These are phyloP conservation scores for Metarhizium anisopliae DNA, from an alignment of 2,329 filamentous ascomycete species.

Conservation along the genomic window DNA sequence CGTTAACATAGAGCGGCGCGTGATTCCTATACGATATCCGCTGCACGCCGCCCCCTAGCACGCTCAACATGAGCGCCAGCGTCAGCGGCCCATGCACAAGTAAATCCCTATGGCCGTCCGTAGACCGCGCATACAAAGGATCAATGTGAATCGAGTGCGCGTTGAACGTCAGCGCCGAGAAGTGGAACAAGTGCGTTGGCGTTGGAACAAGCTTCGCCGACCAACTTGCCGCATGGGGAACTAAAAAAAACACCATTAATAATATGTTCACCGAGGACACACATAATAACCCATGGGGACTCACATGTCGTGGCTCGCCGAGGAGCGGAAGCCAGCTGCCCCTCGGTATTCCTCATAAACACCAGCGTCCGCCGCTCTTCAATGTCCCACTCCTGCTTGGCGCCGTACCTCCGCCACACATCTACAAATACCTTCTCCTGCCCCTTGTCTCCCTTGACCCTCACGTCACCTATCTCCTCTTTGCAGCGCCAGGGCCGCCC, in stretches of 20 bases:
- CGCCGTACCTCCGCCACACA: constrained; percentile 36
- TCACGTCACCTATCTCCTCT: constrained; percentile 35
- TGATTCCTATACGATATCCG: constrained; percentile 72
- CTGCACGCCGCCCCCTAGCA: constrained; percentile 41
- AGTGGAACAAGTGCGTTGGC: constrained; percentile 71
- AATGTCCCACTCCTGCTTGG: constrained; percentile 23
- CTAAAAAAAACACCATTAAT: not conserved
- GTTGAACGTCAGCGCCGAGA: constrained; percentile 86
- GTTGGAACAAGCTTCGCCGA: constrained; percentile 54
- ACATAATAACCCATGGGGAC: not conserved
- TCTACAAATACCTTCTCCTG: constrained; percentile 43
- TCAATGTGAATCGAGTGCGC: constrained; percentile 88
- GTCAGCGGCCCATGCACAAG: constrained; percentile 84
- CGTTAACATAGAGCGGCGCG: constrained; percentile 67
- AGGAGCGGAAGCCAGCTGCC: constrained; percentile 10
- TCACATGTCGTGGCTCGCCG: constrained; percentile 19
- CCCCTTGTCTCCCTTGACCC: constrained; percentile 20
- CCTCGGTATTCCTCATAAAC: constrained; percentile 34
- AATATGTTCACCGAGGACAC: not conserved
- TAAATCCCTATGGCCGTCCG: constrained; percentile 66
- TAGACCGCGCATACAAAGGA: constrained; percentile 53
- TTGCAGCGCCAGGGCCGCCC: constrained; percentile 31
- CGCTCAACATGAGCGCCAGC: constrained; percentile 65
- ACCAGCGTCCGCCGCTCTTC: constrained; percentile 42
- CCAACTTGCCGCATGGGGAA: constrained; percentile 24